Evolutionary conservation across 1,284 basidiomycete species (phyloP), one percentile per base, ranked within the genome.

Genomic region (Athelia sp.): DNA sequence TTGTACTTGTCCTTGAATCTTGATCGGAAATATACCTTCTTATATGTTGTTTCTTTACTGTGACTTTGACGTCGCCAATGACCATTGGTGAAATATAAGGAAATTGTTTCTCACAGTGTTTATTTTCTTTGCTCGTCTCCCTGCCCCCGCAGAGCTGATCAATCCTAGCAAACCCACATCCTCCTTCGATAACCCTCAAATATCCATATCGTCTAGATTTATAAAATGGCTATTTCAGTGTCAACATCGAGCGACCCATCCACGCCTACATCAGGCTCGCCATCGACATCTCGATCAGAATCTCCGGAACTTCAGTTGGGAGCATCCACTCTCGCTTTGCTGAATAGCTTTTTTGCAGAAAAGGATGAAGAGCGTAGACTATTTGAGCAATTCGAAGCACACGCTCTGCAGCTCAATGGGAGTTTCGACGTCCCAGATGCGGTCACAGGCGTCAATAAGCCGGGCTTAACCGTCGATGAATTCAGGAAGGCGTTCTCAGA

Each of bases 401-500:
- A 62, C 51, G 64, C 65, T 2, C 61, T 66, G 3, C 62, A 61
- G 13, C 58, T 58, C 22, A 56, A 69, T 14, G 63, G 63, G 6
- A 63, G 64, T 6, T 59, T 67, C 34, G 62, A 59, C 8, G 21
- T 63, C 4, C 58, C 59, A 31, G 52, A 46, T 17, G 43, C 42
- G 24, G 50, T 47, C 31, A 55, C 52, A 15, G 56, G 56, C 18
- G 57, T 62, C 9, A 29, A 6, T 29, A 53, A 58, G 31, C 51
- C 54, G 2, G 46, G 46, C 9, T 4, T 74, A 52, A 70, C 62
- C 50, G 68, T 74, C 10, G 65, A 70, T 36, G 71, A 74, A 49
- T 75, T 70, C 52, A 63, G 65, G 23, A 54, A 58, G 24, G 65
- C 69, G 10, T 75, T 75, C 48, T 63, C 68, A 18, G 73, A 74